Evolutionary conservation across 768 basidiomycete species (phyloP).

Genomic region (Hericium alpestre): DNA sequence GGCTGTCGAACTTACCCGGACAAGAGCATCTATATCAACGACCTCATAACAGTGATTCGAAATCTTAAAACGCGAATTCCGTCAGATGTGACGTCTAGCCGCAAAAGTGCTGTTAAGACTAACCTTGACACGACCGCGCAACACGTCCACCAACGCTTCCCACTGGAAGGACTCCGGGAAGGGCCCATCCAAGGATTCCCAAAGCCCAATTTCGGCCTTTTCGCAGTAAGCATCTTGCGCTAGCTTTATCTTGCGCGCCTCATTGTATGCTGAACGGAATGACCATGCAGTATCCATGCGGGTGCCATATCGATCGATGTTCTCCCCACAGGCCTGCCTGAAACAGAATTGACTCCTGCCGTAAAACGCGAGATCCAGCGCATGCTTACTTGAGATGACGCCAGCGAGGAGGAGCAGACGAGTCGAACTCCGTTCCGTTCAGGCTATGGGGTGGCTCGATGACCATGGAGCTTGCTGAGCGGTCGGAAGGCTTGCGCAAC

Average conservation of each 20-base stretch:
- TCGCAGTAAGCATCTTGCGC: constrained; percentile 66
- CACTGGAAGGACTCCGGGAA: constrained; percentile 68
- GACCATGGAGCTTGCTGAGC: constrained; percentile 71
- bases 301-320: constrained; percentile 11
- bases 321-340: constrained; percentile 24
- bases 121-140: constrained; percentile 81
- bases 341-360: background rate
- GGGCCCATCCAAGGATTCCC: constrained; percentile 25
- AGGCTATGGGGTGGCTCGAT: constrained; percentile 72
- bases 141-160: constrained; percentile 73
- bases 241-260: constrained; percentile 57
- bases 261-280: constrained; percentile 68
- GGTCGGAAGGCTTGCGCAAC: constrained; percentile 64
- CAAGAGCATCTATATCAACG: constrained; percentile 63
- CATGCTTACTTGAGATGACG: constrained; percentile 65
- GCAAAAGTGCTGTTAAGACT: background rate
- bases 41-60: constrained; percentile 64
- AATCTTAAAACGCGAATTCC: constrained; percentile 26
- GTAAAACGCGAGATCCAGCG: background rate
- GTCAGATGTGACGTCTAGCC: too few relatives aligned
- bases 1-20: constrained; percentile 37
- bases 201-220: constrained; percentile 39
- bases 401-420: constrained; percentile 46
- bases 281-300: constrained; percentile 78
- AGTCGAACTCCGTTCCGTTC: constrained; percentile 31